A percentile compares a stretch with the other conserved stretches of the same genome.
Evolutionary conservation across 1,139 yeast genomes (phyloP).

Genomic region (Pichia sp.): DNA sequence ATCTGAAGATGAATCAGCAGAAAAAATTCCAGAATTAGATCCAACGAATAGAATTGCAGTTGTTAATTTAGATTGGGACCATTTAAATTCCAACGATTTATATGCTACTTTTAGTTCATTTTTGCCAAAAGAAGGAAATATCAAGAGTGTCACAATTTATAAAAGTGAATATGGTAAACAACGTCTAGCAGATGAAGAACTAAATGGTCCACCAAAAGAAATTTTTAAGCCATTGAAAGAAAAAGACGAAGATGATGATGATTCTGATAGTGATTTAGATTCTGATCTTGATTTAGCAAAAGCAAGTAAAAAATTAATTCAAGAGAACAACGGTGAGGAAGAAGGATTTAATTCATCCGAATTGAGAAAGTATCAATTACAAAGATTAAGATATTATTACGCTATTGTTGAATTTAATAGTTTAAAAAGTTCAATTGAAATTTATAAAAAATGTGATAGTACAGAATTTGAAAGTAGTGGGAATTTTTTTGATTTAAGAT

Average conservation of each 20-base stretch:
- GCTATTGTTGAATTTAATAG: constrained; percentile 88
- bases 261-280: constrained; percentile 46
- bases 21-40: constrained; percentile 75
- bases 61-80: constrained; percentile 97
- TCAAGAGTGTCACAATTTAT: constrained; percentile 65
- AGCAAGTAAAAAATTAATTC: constrained; percentile 59
- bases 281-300: constrained; percentile 37
- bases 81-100: constrained; percentile 75
- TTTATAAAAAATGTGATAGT: constrained; percentile 87
- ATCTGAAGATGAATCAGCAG: constrained; percentile 52
- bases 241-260: constrained; percentile 32
- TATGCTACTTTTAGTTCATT: constrained; percentile 88
- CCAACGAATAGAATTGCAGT: constrained; percentile 80
- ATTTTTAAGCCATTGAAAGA: constrained; percentile 47
- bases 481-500: constrained; percentile 85
- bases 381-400: constrained; percentile 81
- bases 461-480: constrained; percentile 96
- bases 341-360: constrained; percentile 69
- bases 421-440: constrained; percentile 61
- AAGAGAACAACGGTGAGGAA: constrained; percentile 57
- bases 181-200: constrained; percentile 83
- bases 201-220: constrained; percentile 90
- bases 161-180: constrained; percentile 95
- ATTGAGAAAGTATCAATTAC: constrained; percentile 55
- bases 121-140: constrained; percentile 69